A percentile compares a stretch with the other conserved stretches of the same genome.
These are phyloP conservation scores for Trichophyton mentagrophytes DNA, from an alignment of 2,329 filamentous ascomycete genomes.

Conservation along the genomic window DNA sequence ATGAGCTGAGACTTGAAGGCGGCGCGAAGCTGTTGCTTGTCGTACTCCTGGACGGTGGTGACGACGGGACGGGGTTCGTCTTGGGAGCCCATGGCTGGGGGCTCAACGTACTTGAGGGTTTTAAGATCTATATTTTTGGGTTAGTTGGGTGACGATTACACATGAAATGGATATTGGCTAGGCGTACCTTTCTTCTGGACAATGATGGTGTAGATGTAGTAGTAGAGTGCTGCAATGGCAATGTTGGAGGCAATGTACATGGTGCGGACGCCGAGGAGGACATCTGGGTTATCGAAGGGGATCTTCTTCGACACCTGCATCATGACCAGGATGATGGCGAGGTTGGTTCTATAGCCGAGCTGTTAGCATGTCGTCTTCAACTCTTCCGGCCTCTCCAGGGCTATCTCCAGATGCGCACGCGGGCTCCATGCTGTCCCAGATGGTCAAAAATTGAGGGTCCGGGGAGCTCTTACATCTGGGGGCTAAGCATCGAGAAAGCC, in stretches of 20 bases:
- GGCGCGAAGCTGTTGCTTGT: slow-evolving; percentile 68
- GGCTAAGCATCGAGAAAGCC: slow-evolving; percentile 18
- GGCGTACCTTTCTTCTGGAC: slow-evolving; percentile 90
- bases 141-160: neutral
- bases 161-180: neutral
- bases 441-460: neutral
- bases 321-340: slow-evolving; percentile 90
- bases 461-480: slow-evolving; percentile 17
- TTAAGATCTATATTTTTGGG: slow-evolving; percentile 60
- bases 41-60: slow-evolving; percentile 93
- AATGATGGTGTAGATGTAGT: slow-evolving; percentile 73
- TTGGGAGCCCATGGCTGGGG: slow-evolving; percentile 77
- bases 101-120: slow-evolving; percentile 97
- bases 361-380: neutral
- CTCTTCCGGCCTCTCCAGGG: neutral
- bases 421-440: neutral
- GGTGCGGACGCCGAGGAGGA: slow-evolving; percentile 51
- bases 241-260: slow-evolving; percentile 61
- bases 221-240: slow-evolving; percentile 71
- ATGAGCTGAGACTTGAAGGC: slow-evolving; percentile 86
- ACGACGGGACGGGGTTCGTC: slow-evolving; percentile 95
- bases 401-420: neutral
- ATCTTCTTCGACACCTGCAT: slow-evolving; percentile 97
- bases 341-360: slow-evolving; percentile 57
- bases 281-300: slow-evolving; percentile 77